Evolutionary conservation across 306 rosid genomes (phyloP), one percentile per base, ranked within the genome.

Genomic region (Lathyrus oleraceus): DNA sequence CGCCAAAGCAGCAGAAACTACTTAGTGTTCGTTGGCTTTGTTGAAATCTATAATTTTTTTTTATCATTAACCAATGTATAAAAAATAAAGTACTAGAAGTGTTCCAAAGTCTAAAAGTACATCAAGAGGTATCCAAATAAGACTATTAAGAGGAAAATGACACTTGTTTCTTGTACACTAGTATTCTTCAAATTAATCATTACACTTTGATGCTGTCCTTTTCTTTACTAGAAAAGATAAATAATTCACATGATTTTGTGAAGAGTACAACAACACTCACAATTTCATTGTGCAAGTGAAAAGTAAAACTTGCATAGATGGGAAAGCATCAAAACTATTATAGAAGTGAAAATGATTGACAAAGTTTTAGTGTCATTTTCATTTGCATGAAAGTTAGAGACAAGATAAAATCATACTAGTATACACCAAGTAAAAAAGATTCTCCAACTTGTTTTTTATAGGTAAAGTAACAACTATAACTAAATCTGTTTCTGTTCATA

Each of bases 301-400:
- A 77, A 81, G 68, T 58, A 53, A 52, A 71, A 60, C 32, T 59
- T 43, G 69, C 57, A 5, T 45, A 47, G 65, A 40, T 11, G 23
- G 58, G 20, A 65, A 81, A 70, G 51, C 59, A 67, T 65, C 56
- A 47, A 58, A 68, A 44, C 57, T 58, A 73, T 32, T 30, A 35
- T 67, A 47, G 71, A 67, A 58, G 49, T 82, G 69, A 72, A 79
- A 78, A 73, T 17, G 83, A 81, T 52, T 51, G 82, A 74, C 85
- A 61, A 67, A 44, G 63, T 44, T 48, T 48, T 39, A 27, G 20
- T 64, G 77, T 66, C 60, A 73, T 83, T 72, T 73, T 77, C 45
- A 51, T 10, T 64, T 15, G 53, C 51, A 19, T 67, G 15, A 49
- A 73, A 56, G 66, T 59, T 35, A 17, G 71, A 13, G 66, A 19